These are phyloP conservation scores for Amyloporia xantha DNA, from an alignment of 768 basidiomycete genomes.

Conservation along the genomic window DNA sequence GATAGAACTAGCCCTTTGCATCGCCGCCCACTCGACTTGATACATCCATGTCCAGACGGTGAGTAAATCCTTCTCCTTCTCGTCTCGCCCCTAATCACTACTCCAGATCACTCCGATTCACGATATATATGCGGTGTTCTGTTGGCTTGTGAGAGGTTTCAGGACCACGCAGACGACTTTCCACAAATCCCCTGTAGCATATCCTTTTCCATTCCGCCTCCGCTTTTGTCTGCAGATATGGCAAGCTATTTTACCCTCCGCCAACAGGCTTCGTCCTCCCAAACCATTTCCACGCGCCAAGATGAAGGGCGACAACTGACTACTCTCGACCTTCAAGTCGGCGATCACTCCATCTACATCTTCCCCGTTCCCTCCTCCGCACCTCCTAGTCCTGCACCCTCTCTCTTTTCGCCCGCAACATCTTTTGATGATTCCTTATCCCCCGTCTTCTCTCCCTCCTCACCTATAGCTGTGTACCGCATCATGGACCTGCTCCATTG, in stretches of 20 bases:
- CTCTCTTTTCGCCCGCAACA: constrained; percentile 16
- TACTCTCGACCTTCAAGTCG: neutral
- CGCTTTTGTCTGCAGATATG: constrained; percentile 6
- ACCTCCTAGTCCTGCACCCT: constrained; percentile 19
- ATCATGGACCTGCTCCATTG: neutral
- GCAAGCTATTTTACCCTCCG: constrained; percentile 15
- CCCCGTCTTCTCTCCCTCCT: neutral
- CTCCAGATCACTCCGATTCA: neutral
- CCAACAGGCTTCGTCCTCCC: neutral
- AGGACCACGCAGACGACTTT: too few species aligned
- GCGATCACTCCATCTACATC: constrained; percentile 20
- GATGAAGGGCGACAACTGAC: neutral
- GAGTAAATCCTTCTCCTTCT: neutral
- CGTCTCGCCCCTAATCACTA: neutral
- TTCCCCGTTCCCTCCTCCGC: constrained; percentile 20
- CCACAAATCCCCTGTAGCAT: too few species aligned
- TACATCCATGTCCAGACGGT: neutral
- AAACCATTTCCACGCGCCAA: neutral
- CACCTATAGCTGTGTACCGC: neutral
- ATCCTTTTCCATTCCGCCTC: neutral
- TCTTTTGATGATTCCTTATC: constrained; percentile 11
- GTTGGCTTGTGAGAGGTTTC: neutral
- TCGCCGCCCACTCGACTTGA: neutral
- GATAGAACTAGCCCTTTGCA: neutral
- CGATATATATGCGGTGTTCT: neutral